These are phyloP conservation scores for Mucor sp. DNA, from an alignment of 371 early-diverging fungal species.

Conservation along the genomic window DNA sequence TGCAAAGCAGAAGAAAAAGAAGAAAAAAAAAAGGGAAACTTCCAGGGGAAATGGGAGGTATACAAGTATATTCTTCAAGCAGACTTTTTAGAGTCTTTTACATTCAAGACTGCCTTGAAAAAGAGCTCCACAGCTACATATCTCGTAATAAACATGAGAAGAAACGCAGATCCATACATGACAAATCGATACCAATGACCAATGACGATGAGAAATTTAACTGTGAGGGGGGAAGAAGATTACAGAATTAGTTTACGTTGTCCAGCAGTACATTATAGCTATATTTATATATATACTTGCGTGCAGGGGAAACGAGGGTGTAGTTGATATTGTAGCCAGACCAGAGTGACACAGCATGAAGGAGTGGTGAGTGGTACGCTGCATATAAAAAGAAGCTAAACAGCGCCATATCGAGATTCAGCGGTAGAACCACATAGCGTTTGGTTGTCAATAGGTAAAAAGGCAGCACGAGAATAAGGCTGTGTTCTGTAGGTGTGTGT, in stretches of 20 bases:
- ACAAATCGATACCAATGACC: slow-evolving; percentile 40
- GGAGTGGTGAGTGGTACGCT: slow-evolving; percentile 55
- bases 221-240: no score
- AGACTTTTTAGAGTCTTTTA: slow-evolving; percentile 2
- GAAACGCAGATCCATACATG: slow-evolving; percentile 33
- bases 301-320: slow-evolving; percentile 56
- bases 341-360: slow-evolving; percentile 48
- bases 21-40: not conserved
- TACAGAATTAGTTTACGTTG: no score
- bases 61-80: not conserved
- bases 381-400: slow-evolving; percentile 58
- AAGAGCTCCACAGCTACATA: slow-evolving; percentile 1
- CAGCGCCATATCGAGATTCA: slow-evolving; percentile 48
- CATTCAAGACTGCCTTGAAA: not conserved
- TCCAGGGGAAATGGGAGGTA: not conserved
- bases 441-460: slow-evolving; percentile 52
- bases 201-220: slow-evolving; percentile 33
- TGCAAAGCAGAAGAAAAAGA: not conserved
- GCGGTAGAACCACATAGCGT: slow-evolving; percentile 52
- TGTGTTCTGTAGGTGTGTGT: slow-evolving; percentile 43
- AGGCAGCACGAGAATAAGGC: slow-evolving; percentile 49
- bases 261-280: not conserved
- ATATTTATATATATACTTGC: not conserved
- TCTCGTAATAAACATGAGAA: slow-evolving; percentile 22
- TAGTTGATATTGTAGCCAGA: slow-evolving; percentile 63